phyloP scores from a whole-genome alignment of 305 asterid genomes.

The Nicotiana rustica region DNA sequence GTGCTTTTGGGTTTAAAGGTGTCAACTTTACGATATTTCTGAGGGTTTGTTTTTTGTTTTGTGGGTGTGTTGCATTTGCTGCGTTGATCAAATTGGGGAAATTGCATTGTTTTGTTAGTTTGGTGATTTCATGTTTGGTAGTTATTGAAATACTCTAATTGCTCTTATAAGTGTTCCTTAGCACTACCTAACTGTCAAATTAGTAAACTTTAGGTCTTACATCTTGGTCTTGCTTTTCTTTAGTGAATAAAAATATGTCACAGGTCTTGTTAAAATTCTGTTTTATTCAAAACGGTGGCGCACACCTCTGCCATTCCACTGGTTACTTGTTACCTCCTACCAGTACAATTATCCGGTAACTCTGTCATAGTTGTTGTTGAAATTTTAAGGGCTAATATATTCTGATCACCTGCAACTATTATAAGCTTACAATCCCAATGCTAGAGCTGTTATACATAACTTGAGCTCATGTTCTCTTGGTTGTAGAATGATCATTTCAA shows the following conservation, averaged over 20 bases:
- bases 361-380: neutral
- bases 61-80: neutral
- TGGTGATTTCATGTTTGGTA: neutral
- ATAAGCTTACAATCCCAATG: neutral
- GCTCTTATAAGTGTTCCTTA: neutral
- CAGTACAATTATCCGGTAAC: too few species aligned
- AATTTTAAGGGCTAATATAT: neutral
- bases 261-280: too few species aligned
- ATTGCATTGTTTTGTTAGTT: neutral
- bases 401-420: slow-evolving; percentile 9
- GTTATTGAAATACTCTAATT: neutral
- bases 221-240: neutral
- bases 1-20: neutral
- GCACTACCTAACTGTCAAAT: neutral
- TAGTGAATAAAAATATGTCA: neutral
- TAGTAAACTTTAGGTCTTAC: slow-evolving; percentile 21
- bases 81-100: slow-evolving; percentile 2
- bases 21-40: neutral
- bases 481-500: slow-evolving; percentile 15
- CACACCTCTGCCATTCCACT: too few species aligned
- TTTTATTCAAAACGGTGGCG: too few species aligned
- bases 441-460: neutral
- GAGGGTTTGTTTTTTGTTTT: neutral
- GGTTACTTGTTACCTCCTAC: too few species aligned
- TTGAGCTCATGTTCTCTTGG: neutral